These are phyloP conservation scores for Albugo laibachii DNA, from an alignment of 352 stramenopile genomes.

Conservation along the genomic window DNA sequence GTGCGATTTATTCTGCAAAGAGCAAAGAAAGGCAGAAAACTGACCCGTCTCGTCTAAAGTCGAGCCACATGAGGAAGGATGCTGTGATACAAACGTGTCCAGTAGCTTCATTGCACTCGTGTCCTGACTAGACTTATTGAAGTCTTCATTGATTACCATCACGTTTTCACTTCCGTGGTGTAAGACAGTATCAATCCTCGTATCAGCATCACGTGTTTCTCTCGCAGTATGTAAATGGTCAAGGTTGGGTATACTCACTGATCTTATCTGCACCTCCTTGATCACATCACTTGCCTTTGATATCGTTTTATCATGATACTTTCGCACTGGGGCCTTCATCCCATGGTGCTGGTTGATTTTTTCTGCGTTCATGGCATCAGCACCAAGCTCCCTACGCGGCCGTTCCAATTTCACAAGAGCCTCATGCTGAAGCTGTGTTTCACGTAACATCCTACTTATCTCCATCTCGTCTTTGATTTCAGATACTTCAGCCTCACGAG, in stretches of 20 bases:
- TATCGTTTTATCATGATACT: background rate
- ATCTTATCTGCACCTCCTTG: constrained; percentile 81
- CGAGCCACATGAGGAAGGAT: constrained; percentile 11
- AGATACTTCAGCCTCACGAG: constrained; percentile 46
- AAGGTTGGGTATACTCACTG: constrained; percentile 66
- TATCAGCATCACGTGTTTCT: constrained; percentile 26
- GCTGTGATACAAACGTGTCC: constrained; percentile 19
- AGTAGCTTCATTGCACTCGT: constrained; percentile 39
- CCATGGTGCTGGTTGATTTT: constrained; percentile 41
- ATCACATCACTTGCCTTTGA: constrained; percentile 35
- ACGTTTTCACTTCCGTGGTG: background rate
- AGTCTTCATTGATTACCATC: background rate
- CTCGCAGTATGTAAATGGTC: constrained; percentile 61
- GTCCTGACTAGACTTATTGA: constrained; percentile 16
- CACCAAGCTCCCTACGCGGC: constrained; percentile 22
- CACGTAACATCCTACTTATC: constrained; percentile 33
- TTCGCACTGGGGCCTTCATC: constrained; percentile 34
- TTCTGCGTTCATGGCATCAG: constrained; percentile 31
- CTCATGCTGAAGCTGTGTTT: constrained; percentile 54
- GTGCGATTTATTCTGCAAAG: constrained; percentile 16
- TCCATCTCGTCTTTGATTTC: constrained; percentile 52
- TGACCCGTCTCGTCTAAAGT: constrained; percentile 23
- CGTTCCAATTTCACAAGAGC: constrained; percentile 64
- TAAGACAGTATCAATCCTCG: constrained; percentile 4
- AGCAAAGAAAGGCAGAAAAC: constrained; percentile 49